Evolutionary conservation across 192 early-diverging fungal species (phyloP).

Genomic region (Coemansia sp.): DNA sequence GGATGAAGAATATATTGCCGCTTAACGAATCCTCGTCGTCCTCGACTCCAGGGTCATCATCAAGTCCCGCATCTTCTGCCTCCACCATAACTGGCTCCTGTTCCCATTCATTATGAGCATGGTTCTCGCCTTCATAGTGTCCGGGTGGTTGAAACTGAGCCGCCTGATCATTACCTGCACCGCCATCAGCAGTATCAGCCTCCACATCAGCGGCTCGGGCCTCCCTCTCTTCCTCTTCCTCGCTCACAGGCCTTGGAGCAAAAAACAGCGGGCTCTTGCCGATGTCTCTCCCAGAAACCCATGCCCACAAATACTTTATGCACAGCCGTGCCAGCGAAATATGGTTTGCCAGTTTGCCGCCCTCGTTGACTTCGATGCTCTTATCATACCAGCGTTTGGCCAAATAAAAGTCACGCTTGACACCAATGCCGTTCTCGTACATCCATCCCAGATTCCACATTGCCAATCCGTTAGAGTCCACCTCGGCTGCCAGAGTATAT

Average conservation of each 20-base stretch:
- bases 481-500: conserved; percentile 81
- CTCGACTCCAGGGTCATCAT: conserved; percentile 5
- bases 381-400: conserved; percentile 93
- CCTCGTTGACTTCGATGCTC: conserved; percentile 74
- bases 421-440: conserved; percentile 91
- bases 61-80: background rate
- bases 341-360: conserved; percentile 73
- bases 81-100: conserved; percentile 8
- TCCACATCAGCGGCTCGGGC: conserved; percentile 12
- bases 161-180: background rate
- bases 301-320: conserved; percentile 66
- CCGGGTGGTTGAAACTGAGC: background rate
- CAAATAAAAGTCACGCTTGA: conserved; percentile 84
- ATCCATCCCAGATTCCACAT: conserved; percentile 98
- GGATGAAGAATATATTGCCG: conserved; percentile 29
- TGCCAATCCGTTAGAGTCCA: conserved; percentile 72
- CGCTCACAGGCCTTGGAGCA: conserved; percentile 28
- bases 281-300: conserved; percentile 60
- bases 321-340: conserved; percentile 72
- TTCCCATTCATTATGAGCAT: conserved; percentile 16
- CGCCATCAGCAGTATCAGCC: conserved; percentile 6
- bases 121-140: conserved; percentile 1
- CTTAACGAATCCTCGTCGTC: conserved; percentile 18
- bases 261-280: conserved; percentile 53
- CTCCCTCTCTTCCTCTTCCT: conserved; percentile 12